A percentile compares a stretch with the other conserved stretches of the same genome.
phyloP scores from a whole-genome alignment of 805 yeast genomes.

The Lipomyces spencermartinsiae region DNA sequence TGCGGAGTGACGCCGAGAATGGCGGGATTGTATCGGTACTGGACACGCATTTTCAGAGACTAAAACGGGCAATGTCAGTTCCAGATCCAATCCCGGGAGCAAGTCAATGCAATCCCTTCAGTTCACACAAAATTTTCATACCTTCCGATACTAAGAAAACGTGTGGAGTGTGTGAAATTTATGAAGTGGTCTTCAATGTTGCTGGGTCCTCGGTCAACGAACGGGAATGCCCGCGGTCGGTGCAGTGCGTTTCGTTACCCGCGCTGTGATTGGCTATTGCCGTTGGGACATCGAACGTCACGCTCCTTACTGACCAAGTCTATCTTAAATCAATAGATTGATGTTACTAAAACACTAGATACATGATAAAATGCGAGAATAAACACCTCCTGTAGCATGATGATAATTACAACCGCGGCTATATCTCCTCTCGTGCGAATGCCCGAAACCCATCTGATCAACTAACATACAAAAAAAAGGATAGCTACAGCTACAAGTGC shows the following conservation, averaged over 20 bases:
- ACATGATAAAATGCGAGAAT: not conserved
- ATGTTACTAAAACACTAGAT: not conserved
- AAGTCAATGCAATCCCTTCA: not conserved
- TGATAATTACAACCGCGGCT: not conserved
- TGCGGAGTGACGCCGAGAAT: slow-evolving; percentile 29
- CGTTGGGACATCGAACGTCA: not conserved
- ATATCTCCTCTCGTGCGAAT: not conserved
- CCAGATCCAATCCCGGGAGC: not conserved
- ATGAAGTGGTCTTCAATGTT: not conserved
- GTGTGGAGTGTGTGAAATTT: not conserved
- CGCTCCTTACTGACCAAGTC: not conserved
- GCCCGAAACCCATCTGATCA: not conserved
- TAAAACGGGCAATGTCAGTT: not conserved
- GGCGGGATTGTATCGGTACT: slow-evolving; percentile 27
- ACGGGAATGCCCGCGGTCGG: too few relatives aligned
- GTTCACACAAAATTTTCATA: not conserved
- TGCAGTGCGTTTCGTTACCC: not conserved
- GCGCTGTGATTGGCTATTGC: not conserved
- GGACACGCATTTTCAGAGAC: slow-evolving; percentile 17
- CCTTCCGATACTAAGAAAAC: not conserved
- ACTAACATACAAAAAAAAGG: not conserved
- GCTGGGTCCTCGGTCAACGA: too few relatives aligned
- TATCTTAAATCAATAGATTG: not conserved
- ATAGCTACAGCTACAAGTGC: not conserved
- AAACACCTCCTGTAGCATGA: not conserved